Conservation (phyloP, 1,284 basidiomycete genomes). For the Cryptococcus sp. region DNA sequence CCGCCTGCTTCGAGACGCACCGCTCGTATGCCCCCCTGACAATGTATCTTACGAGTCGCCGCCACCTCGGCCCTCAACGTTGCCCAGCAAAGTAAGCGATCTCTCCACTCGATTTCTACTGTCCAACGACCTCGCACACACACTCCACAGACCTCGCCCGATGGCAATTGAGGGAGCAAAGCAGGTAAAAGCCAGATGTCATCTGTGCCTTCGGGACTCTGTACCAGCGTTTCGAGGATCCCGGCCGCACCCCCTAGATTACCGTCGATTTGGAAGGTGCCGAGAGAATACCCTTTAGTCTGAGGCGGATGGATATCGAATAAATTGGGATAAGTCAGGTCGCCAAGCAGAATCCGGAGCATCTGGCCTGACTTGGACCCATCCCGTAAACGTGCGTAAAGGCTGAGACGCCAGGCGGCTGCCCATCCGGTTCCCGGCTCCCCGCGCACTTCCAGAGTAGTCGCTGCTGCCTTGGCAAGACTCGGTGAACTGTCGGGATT, state of each 20-base stretch:
- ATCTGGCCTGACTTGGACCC: not conserved
- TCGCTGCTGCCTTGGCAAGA: not conserved
- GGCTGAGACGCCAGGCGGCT: constrained; percentile 6
- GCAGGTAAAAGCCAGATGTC: constrained; percentile 6
- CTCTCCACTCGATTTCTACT: not conserved
- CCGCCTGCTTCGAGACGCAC: too few relatives aligned
- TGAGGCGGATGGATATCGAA: constrained; percentile 9
- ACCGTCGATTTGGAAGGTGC: constrained; percentile 11
- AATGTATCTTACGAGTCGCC: not conserved
- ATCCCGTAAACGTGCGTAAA: constrained; percentile 7
- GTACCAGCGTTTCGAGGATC: constrained; percentile 8
- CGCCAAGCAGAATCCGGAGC: not conserved
- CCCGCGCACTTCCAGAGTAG: not conserved
- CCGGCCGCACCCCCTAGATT: constrained; percentile 8
- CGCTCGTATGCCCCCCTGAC: too few relatives aligned
- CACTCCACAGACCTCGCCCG: not conserved
- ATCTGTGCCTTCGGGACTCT: not conserved
- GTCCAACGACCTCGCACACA: not conserved
- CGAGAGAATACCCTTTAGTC: not conserved
- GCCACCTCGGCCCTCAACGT: not conserved
- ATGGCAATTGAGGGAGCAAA: constrained; percentile 4
- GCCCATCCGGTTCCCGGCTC: constrained; percentile 8
- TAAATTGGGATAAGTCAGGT: constrained; percentile 8
- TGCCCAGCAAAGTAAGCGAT: not conserved
- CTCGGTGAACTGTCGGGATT: not conserved